Evolutionary conservation across 1,284 basidiomycete species (phyloP), one percentile per base, ranked within the genome.

Genomic region (Puccinia horiana): DNA sequence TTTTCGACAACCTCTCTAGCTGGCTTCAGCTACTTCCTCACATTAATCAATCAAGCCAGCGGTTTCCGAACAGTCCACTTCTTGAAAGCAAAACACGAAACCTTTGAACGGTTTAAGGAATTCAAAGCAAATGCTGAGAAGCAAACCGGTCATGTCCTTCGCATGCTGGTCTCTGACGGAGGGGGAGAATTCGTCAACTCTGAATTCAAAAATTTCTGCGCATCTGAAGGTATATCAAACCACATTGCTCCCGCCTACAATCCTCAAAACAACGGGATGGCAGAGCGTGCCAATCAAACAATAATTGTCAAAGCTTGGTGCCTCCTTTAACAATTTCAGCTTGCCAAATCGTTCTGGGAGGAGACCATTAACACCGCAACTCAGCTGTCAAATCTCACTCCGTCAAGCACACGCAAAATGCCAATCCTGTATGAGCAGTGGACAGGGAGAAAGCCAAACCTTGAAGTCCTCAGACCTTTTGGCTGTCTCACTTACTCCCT

Each of bases 121-220:
- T 72, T 52, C 29, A 42, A 72, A 49, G 20, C n/a, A n/a, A n/a
- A n/a, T n/a, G n/a, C n/a, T n/a, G n/a, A n/a, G n/a, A n/a, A n/a
- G n/a, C 69, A 26, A 29, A 44, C 35, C 2, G 47, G 42, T 6
- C 23, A 8, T 5, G 6, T 3, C 1, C 23, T 72, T n/a, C 3
- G 14, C 12, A 32, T 18, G 42, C 37, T 72, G 4, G n/a, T 72
- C 35, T 47, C 69, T 2, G 69, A 72, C 44, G 29, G 69, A 16
- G 69, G 69, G 18, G 69, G 69, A 16, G 69, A 72, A 26, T 72
- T 72, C 29, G n/a, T 52, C 42, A 72, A 72, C 18, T 2, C 20
- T 5, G 29, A 52, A 5, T 72, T 72, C 42, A 49, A 42, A 32
- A 49, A 49, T 2, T 20, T 72, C 2, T 44, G 42, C 26, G n/a